Evolutionary conservation across 1,284 basidiomycete species (phyloP).

Genomic region (Rhodotorula sp.): DNA sequence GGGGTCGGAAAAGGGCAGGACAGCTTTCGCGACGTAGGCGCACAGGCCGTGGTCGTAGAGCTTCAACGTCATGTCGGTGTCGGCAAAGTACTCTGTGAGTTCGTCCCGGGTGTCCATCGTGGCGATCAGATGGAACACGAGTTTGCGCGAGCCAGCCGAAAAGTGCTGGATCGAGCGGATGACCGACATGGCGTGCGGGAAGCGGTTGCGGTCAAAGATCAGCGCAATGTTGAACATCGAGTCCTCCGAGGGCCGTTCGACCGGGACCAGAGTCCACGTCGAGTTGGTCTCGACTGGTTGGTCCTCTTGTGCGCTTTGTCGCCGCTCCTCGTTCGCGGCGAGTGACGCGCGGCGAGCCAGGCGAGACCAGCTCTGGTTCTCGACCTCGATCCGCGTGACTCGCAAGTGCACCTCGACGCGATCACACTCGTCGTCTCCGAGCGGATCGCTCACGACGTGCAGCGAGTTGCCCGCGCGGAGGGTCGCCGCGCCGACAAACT

Average conservation of each 20-base stretch:
- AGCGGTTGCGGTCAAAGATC: slow-evolving; percentile 37
- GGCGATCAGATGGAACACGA: slow-evolving; percentile 36
- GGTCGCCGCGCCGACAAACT: slow-evolving; percentile 16
- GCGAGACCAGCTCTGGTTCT: slow-evolving; percentile 30
- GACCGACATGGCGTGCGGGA: slow-evolving; percentile 35
- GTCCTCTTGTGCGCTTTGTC: background rate
- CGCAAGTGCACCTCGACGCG: slow-evolving; percentile 24
- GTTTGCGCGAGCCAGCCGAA: slow-evolving; percentile 15
- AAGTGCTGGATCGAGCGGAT: slow-evolving; percentile 37
- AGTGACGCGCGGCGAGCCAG: slow-evolving; percentile 9
- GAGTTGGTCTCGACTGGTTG: background rate
- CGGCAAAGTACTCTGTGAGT: slow-evolving; percentile 21
- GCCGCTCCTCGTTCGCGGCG: slow-evolving; percentile 1
- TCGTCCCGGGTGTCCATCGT: slow-evolving; percentile 20
- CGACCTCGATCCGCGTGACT: slow-evolving; percentile 24
- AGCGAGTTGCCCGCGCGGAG: slow-evolving; percentile 26
- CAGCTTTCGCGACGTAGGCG: slow-evolving; percentile 6
- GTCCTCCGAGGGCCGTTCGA: slow-evolving; percentile 9
- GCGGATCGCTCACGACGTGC: slow-evolving; percentile 28
- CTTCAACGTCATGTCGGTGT: slow-evolving; percentile 5
- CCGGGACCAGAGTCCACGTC: slow-evolving; percentile 4
- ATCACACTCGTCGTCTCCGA: slow-evolving; percentile 36
- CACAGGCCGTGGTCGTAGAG: slow-evolving; percentile 39
- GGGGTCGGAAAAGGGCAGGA: slow-evolving; percentile 36
- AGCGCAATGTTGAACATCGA: slow-evolving; percentile 35